Base-by-base conservation (phyloP, 805 yeast species). In the Pichia scutulata region DNA sequence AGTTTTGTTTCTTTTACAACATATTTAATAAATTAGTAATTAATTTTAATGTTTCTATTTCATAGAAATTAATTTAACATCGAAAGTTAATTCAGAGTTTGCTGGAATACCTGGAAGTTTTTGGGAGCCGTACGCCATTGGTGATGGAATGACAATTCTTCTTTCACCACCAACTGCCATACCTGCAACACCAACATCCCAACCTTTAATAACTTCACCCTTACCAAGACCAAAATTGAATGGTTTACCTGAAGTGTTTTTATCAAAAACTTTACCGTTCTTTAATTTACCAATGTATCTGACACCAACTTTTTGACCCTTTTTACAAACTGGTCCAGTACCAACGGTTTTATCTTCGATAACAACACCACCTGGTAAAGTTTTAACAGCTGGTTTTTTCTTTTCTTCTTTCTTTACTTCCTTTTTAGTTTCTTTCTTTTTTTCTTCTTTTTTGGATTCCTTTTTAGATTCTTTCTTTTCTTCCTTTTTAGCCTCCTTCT, bases 151-250 rank as follows among this genome's bases (percentile, higher is more conserved):
- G 54, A 89, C 80, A 59, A 93, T 89, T 76, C 98, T 84, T 80
- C 99, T 90, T 79, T 93, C 99, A 67, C 98, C 98, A 65, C 97
- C 97, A 66, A 88, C 95, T 51, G 95, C 82, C 97, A 93, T 90
- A 68, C 98, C 98, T 52, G 92, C 89, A 62, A 93, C 93, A 78
- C 99, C 99, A 64, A 92, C 79, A 68, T 93, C 99, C 88, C 96
- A 93, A 58, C 98, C 99, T 71, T 88, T 88, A 77, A 93, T 93
- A 60, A 95, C 97, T 74, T 93, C 99, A 67, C 98, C 99, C 70
- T 85, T 86, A 64, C 99, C 99, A 61, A 93, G 79, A 56, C 80
- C 81, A 73, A 93, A 93, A 57, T 73, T 71, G 71, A 93, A 93
- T 65, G 99, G 99, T 76, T 89, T 92, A 64, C 99, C 99, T 58